Evolutionary conservation across 805 yeast species (phyloP), one percentile per base, ranked within the genome.

Genomic region (Tetrapisispora arboricola): DNA sequence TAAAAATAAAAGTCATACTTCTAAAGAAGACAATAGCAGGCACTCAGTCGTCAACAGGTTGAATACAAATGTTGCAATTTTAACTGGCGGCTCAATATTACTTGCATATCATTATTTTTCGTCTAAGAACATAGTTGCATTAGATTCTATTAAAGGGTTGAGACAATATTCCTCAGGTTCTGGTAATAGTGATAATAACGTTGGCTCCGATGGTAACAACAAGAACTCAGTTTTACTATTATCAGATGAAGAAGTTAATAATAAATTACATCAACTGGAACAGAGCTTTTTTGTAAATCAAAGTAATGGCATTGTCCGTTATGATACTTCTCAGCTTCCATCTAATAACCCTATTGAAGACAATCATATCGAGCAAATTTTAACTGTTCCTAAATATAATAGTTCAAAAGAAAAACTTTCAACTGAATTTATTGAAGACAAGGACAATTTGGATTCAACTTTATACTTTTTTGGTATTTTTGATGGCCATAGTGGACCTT

Each of bases 401-500:
- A 12, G 12, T 3, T 20, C 15, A 6, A 12, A 22, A 8, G 68
- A 71, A 60, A 52, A 65, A 51, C 49, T 53, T 18, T 61, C 66
- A n/a, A 12, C 31, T 8, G 31, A 28, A n/a, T 28, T 4, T 2
- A 24, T 6, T 11, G 51, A 70, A 64, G 48, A 50, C 1, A 96
- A 4, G 5, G 37, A 21, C 15, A 26, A 22, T 22, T 6, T 17
- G 11, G 29, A 34, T 10, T 34, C 29, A 11, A 17, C 13, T 25
- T 81, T 96, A 83, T 82, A 84, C 73, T 86, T 92, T 57, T 92
- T 94, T 75, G 95, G 97, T 5, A 76, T 92, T 0, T 90, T 81
- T 58, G 98, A 92, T 61, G 98, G 98, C 11, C 98, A 92, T 62
- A 87, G 95, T 3, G 98, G 98, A 18, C 87, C 94, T 78, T 84